A percentile compares a stretch with the other conserved stretches of the same genome.
phyloP scores from a whole-genome alignment of 1,139 yeast genomes.

The Pichia kudriavzevii region DNA sequence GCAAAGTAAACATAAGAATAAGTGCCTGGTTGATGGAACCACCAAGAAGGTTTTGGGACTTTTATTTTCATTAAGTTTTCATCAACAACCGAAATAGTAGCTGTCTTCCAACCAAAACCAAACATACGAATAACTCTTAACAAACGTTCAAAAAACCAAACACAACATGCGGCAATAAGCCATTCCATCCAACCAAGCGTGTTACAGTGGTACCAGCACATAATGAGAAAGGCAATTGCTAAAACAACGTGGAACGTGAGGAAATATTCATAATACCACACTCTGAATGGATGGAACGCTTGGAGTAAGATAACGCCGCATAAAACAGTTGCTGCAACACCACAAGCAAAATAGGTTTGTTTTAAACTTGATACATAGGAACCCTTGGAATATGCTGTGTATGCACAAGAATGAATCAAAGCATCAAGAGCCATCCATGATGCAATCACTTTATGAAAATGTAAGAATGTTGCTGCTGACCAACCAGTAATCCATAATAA shows the following conservation, averaged over 20 bases:
- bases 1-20: constrained; percentile 41
- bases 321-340: constrained; percentile 33
- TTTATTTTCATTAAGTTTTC: constrained; percentile 36
- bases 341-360: constrained; percentile 31
- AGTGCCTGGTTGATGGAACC: constrained; percentile 31
- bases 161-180: constrained; percentile 34
- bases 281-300: constrained; percentile 39
- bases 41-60: constrained; percentile 37
- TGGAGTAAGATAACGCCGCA: constrained; percentile 38
- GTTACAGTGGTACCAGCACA: constrained; percentile 35
- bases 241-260: constrained; percentile 32
- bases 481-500: constrained; percentile 52
- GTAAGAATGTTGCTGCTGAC: constrained; percentile 49
- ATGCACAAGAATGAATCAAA: constrained; percentile 23
- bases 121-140: constrained; percentile 29
- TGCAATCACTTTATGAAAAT: constrained; percentile 55
- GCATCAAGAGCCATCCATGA: constrained; percentile 35
- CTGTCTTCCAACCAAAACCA: constrained; percentile 32
- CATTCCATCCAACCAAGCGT: constrained; percentile 37
- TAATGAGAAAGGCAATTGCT: constrained; percentile 30
- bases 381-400: constrained; percentile 12
- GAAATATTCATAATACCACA: constrained; percentile 37
- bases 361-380: constrained; percentile 18
- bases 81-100: constrained; percentile 13
- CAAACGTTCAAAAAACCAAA: constrained; percentile 33